phyloP scores from a whole-genome alignment of 768 basidiomycete genomes.

The Zangia roseola region DNA sequence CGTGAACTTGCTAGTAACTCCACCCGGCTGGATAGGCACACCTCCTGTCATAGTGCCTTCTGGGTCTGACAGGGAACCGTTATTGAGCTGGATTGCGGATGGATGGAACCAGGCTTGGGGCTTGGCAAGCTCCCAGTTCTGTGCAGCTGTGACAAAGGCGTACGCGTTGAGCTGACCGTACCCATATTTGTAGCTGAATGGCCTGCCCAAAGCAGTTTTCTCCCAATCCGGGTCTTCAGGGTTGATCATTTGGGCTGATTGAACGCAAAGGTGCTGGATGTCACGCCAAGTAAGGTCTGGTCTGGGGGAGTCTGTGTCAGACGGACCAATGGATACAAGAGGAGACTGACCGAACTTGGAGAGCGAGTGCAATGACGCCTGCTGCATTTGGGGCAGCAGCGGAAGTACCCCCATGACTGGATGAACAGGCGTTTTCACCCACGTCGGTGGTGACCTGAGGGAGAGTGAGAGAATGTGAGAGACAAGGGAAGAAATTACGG shows the following conservation, averaged over 20 bases:
- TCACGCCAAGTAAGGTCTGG: conserved; percentile 98
- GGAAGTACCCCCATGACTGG: conserved; percentile 90
- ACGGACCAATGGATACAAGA: conserved; percentile 1
- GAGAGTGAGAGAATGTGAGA: conserved; percentile 14
- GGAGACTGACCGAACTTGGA: conserved; percentile 71
- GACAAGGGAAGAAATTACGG: conserved; percentile 31
- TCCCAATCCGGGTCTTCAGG: conserved; percentile 95
- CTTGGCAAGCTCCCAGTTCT: conserved; percentile 84
- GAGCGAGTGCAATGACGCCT: conserved; percentile 87
- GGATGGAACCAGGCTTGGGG: conserved; percentile 91
- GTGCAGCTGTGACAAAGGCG: conserved; percentile 75
- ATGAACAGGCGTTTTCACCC: conserved; percentile 79
- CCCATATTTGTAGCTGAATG: conserved; percentile 91
- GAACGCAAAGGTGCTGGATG: conserved; percentile 85
- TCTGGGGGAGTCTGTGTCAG: conserved; percentile 38
- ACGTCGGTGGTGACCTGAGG: conserved; percentile 90
- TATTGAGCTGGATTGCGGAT: conserved; percentile 63
- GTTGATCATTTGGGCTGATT: conserved; percentile 76
- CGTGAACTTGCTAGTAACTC: conserved; percentile 61
- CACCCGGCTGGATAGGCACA: conserved; percentile 59
- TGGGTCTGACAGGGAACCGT: conserved; percentile 49
- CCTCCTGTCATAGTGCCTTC: conserved; percentile 60
- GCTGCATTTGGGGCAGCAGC: conserved; percentile 97
- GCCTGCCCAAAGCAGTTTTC: conserved; percentile 49
- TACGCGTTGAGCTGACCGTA: conserved; percentile 88